Percentiles rank a stretch among this genome's conserved stretches.
Conservation (phyloP, 163 green algal species). For the Chlamydomonas reinhardtii region DNA sequence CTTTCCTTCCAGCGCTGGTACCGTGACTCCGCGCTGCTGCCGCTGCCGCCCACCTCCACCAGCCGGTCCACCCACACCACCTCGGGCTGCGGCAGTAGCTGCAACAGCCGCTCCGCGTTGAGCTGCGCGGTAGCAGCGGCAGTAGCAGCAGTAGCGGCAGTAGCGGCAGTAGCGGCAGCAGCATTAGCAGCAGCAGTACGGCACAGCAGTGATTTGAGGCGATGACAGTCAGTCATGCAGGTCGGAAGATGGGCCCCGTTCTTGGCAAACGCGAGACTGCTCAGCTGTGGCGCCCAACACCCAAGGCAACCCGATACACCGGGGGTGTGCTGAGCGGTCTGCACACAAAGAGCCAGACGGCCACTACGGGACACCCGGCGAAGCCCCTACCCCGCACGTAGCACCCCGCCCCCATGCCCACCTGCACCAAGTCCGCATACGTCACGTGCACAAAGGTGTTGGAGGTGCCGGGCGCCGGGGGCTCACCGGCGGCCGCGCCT, state of each 20-base stretch:
- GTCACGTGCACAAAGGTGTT: not conserved
- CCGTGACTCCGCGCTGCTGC: not conserved
- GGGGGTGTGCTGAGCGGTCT: no score
- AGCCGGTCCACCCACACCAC: slow-evolving; percentile 2
- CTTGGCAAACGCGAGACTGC: no score
- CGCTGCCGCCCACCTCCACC: not conserved
- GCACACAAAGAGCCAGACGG: no score
- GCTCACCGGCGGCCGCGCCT: not conserved
- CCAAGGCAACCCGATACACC: no score
- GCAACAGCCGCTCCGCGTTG: not conserved
- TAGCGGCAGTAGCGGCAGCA: not conserved
- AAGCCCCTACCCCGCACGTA: no score
- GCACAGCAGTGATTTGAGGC: not conserved
- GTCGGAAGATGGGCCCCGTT: no score
- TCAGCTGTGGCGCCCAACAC: no score
- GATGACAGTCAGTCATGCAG: not conserved
- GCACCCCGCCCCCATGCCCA: no score
- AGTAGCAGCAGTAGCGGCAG: not conserved
- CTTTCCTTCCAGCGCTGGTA: not conserved
- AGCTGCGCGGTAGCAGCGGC: not conserved
- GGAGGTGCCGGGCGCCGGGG: not conserved
- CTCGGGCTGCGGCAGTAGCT: not conserved
- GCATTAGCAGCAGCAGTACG: not conserved
- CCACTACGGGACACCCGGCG: no score
- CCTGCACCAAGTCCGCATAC: not conserved